Conservation (phyloP, 371 early-diverging fungal genomes). For the Rhizopus stolonifer region DNA sequence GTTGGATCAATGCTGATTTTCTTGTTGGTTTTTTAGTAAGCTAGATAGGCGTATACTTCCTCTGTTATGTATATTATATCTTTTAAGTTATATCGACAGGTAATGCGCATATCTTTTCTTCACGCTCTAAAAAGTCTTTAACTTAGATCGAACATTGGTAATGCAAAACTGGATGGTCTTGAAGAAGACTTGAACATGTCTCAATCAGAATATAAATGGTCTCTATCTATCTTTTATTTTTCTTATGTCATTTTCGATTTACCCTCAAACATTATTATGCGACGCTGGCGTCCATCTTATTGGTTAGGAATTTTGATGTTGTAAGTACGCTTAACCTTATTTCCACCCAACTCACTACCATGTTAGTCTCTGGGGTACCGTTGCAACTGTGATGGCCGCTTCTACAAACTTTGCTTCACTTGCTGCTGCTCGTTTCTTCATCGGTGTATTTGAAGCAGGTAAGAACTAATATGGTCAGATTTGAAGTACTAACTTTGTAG, state of each 20-base stretch:
- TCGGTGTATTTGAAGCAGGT: slow-evolving; percentile 30
- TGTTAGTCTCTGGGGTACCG: slow-evolving; percentile 22
- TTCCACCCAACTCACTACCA: neutral
- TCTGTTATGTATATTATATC: slow-evolving; percentile 33
- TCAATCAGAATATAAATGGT: slow-evolving; percentile 22
- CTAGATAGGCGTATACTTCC: slow-evolving; percentile 33
- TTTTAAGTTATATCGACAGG: slow-evolving; percentile 42
- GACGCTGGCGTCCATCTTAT: slow-evolving; percentile 25
- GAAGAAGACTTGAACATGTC: slow-evolving; percentile 28
- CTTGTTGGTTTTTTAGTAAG: slow-evolving; percentile 21
- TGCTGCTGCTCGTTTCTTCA: slow-evolving; percentile 20
- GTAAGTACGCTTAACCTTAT: slow-evolving; percentile 15
- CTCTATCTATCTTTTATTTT: slow-evolving; percentile 28
- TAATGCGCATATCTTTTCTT: neutral
- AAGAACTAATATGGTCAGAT: neutral
- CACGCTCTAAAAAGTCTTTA: neutral
- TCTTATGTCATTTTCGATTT: slow-evolving; percentile 31
- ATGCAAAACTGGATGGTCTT: slow-evolving; percentile 45
- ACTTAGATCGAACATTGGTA: slow-evolving; percentile 43
- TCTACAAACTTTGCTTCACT: slow-evolving; percentile 24
- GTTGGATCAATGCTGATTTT: neutral
- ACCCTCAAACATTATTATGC: slow-evolving; percentile 33
- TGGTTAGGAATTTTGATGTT: slow-evolving; percentile 23
- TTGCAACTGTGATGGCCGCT: slow-evolving; percentile 31
- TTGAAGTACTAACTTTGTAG: neutral